phyloP scores from a whole-genome alignment of 768 basidiomycete genomes.

The Gloeophyllum trabeum region DNA sequence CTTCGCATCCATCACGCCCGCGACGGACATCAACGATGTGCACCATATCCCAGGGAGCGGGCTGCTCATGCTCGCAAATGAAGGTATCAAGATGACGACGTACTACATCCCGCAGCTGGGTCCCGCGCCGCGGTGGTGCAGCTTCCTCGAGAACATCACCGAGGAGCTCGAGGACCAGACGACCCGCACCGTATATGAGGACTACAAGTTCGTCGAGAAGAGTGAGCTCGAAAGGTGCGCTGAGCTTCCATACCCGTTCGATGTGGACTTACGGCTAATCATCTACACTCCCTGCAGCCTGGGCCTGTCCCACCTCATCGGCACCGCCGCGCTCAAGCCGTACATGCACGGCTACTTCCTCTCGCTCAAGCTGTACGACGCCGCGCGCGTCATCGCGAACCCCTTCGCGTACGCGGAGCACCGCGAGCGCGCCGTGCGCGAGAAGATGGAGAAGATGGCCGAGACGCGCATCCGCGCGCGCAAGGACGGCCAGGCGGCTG shows the following conservation, averaged over 20 bases:
- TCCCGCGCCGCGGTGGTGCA: slow-evolving; percentile 93
- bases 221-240: slow-evolving; percentile 76
- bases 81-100: slow-evolving; percentile 90
- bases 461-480: slow-evolving; percentile 85
- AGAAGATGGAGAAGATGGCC: slow-evolving; percentile 88
- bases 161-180: slow-evolving; percentile 95
- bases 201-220: slow-evolving; percentile 94
- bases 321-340: slow-evolving; percentile 91
- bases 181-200: slow-evolving; percentile 74
- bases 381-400: slow-evolving; percentile 91
- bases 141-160: slow-evolving; percentile 96
- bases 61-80: slow-evolving; percentile 85
- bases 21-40: slow-evolving; percentile 80
- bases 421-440: slow-evolving; percentile 75
- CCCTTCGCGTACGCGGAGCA: slow-evolving; percentile 94
- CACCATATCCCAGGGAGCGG: slow-evolving; percentile 88
- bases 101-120: slow-evolving; percentile 96
- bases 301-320: slow-evolving; percentile 90
- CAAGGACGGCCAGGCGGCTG: slow-evolving; percentile 43
- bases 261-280: slow-evolving; percentile 1
- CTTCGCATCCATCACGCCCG: slow-evolving; percentile 87
- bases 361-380: slow-evolving; percentile 90
- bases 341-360: slow-evolving; percentile 99
- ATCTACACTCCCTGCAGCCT: slow-evolving; percentile 37
- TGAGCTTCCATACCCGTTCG: neutral